Percentiles rank a stretch among this genome's conserved stretches.
phyloP scores from a whole-genome alignment of 768 basidiomycete species.

The Lactifluus hygrophoroides region DNA sequence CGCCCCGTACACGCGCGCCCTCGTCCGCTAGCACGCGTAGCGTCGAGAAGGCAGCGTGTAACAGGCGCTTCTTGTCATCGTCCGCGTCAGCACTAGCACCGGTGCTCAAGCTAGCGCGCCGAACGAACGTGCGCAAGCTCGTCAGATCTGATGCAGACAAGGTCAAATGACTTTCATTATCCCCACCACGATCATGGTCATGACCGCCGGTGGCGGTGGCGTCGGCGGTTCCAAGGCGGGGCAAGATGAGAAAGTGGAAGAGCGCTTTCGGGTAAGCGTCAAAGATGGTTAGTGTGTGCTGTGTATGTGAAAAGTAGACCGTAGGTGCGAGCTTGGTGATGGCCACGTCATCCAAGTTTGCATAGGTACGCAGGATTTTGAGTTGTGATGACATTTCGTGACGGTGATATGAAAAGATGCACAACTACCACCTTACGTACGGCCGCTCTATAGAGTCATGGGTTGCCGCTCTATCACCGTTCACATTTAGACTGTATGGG shows the following conservation, averaged over 20 bases:
- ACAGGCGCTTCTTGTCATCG: not conserved
- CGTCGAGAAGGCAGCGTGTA: slow-evolving; percentile 29
- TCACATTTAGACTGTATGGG: too few species aligned
- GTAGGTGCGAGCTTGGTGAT: slow-evolving; percentile 43
- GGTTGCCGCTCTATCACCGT: too few species aligned
- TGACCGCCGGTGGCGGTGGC: not conserved
- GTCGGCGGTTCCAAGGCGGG: slow-evolving; percentile 34
- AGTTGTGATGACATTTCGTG: slow-evolving; percentile 23
- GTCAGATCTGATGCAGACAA: not conserved
- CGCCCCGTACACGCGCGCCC: slow-evolving; percentile 44
- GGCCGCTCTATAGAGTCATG: too few species aligned
- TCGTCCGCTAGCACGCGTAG: slow-evolving; percentile 46
- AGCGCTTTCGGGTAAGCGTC: slow-evolving; percentile 77
- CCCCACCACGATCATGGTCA: too few species aligned
- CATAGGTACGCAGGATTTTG: slow-evolving; percentile 55
- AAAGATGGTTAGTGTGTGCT: slow-evolving; percentile 53
- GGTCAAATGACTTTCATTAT: slow-evolving; percentile 17
- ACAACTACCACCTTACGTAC: too few species aligned
- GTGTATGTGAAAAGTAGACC: slow-evolving; percentile 48
- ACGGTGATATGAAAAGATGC: too few species aligned
- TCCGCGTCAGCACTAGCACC: slow-evolving; percentile 17
- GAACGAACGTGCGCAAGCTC: slow-evolving; percentile 6
- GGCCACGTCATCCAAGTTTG: slow-evolving; percentile 36
- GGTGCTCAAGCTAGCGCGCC: slow-evolving; percentile 47
- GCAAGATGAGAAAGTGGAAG: slow-evolving; percentile 86